Base-by-base conservation (phyloP, 2,329 filamentous ascomycete species). In the Pyrenochaeta sp. region DNA sequence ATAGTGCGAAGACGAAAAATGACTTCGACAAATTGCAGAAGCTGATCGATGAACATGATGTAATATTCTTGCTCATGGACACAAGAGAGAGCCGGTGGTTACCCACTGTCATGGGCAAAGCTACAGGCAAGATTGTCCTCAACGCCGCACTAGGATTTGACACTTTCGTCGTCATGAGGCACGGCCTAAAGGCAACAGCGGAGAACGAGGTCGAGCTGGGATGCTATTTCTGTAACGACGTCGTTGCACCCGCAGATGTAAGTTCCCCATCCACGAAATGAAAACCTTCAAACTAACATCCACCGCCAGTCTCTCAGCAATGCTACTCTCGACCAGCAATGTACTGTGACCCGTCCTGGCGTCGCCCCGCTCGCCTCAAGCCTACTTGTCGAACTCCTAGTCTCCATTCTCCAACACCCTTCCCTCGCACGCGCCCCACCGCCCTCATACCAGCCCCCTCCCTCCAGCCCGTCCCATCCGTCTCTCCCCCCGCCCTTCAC, bases 181-280 rank as follows among this genome's bases (percentile, higher is more conserved):
- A 99, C 70, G 94, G 94, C 1, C 79, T 90, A 5, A 81, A 84
- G 56, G 35, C 61, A 5, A 60, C 58, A 0, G 48, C 54, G n/a
- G 53, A 81, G 8, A 79, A 53, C n/a, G 77, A 83, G 40, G 77
- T 84, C 37, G 84, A 89, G 18, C 78, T 97, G 18, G 94, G 94
- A 7, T 99, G 94, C 73, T 99, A 99, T 70, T 99, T 97, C 72
- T 99, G 94, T 74, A 97, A 96, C 63, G 94, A 99, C 68, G 93
- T 99, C 18, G 93, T 97, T 35, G 90, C 93, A 6, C 94, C 94
- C 15, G 87, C 87, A 51, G 90, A 97, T 75, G 92, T 96, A 76
- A 84, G 87, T 81, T 3, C 15, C 54, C 47, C 48, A 44, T 38
- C 29, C 42, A 19, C 36, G 47, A 62, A 13, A 7, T 6, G 11